Percentiles rank a stretch among this genome's conserved stretches.
These are phyloP conservation scores for Lachnellula subtilissima DNA, from an alignment of 2,329 filamentous ascomycete genomes.

Conservation along the genomic window DNA sequence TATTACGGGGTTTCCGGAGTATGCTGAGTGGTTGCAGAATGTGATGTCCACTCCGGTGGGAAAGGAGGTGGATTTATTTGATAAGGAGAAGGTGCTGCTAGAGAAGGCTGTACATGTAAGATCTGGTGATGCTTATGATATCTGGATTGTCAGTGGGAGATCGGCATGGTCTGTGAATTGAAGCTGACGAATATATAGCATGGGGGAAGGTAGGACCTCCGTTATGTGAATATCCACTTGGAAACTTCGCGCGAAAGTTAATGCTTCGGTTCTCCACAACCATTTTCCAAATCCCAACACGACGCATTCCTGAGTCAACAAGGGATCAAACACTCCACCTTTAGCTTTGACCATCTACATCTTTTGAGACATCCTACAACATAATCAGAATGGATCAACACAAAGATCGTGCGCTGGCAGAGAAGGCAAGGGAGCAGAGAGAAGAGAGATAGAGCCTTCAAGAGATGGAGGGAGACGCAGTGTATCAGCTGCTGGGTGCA, in stretches of 20 bases:
- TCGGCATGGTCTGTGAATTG: slow-evolving; percentile 1
- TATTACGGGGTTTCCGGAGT: slow-evolving; percentile 23
- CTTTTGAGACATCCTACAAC: too few species aligned
- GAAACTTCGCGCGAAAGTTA: neutral
- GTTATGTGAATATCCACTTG: neutral
- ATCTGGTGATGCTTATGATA: slow-evolving; percentile 11
- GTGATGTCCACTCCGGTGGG: slow-evolving; percentile 20
- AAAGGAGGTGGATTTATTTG: slow-evolving; percentile 10
- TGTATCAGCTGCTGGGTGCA: too few species aligned
- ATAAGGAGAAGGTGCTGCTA: slow-evolving; percentile 2
- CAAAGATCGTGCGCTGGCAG: too few species aligned
- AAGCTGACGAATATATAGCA: slow-evolving; percentile 14
- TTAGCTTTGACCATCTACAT: too few species aligned
- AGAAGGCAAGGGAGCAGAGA: too few species aligned
- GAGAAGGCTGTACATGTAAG: slow-evolving; percentile 8
- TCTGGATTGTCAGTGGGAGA: slow-evolving; percentile 20
- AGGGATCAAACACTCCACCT: too few species aligned
- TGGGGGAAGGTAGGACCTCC: slow-evolving; percentile 12
- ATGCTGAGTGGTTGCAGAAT: slow-evolving; percentile 26
- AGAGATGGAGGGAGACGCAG: too few species aligned
- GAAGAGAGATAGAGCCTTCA: too few species aligned
- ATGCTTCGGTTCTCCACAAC: neutral
- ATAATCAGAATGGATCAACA: too few species aligned
- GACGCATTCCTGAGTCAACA: neutral
- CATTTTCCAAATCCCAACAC: neutral